A percentile compares a stretch with the other conserved stretches of the same genome.
Conservation (phyloP, 345 rosid species). For the Bruguiera parviflora region DNA sequence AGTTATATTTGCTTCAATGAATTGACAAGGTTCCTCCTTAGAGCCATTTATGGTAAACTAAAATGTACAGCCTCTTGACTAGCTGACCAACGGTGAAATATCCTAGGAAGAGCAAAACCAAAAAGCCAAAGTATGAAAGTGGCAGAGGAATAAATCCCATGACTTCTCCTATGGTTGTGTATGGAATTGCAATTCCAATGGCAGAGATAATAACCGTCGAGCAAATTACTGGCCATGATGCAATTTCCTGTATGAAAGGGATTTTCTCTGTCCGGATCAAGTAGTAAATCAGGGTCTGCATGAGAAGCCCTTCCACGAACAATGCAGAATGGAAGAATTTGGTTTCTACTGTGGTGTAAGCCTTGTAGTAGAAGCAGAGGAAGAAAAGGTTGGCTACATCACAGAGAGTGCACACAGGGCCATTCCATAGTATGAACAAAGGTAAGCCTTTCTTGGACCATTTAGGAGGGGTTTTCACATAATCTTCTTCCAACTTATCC, state of each 20-base stretch:
- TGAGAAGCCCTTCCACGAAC: conserved; percentile 63
- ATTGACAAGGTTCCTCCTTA: conserved; percentile 21
- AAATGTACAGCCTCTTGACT: conserved; percentile 55
- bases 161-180: conserved; percentile 33
- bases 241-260: conserved; percentile 56
- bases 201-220: conserved; percentile 52
- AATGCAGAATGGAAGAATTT: conserved; percentile 51
- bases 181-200: conserved; percentile 49
- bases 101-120: conserved; percentile 55
- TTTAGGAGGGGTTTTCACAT: conserved; percentile 46
- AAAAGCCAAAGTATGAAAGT: conserved; percentile 47
- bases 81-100: conserved; percentile 58
- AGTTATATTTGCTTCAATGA: not conserved
- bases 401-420: conserved; percentile 51
- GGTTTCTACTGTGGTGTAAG: not conserved
- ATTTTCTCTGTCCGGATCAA: conserved; percentile 62
- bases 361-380: conserved; percentile 36
- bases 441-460: conserved; percentile 49
- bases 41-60: conserved; percentile 49
- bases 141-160: conserved; percentile 48
- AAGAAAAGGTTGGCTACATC: conserved; percentile 48
- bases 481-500: conserved; percentile 68
- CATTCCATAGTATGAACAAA: conserved; percentile 57
- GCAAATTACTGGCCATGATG: conserved; percentile 57
- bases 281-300: conserved; percentile 64